phyloP scores from a whole-genome alignment of 1,284 basidiomycete species.

The Naganishia liquefaciens region DNA sequence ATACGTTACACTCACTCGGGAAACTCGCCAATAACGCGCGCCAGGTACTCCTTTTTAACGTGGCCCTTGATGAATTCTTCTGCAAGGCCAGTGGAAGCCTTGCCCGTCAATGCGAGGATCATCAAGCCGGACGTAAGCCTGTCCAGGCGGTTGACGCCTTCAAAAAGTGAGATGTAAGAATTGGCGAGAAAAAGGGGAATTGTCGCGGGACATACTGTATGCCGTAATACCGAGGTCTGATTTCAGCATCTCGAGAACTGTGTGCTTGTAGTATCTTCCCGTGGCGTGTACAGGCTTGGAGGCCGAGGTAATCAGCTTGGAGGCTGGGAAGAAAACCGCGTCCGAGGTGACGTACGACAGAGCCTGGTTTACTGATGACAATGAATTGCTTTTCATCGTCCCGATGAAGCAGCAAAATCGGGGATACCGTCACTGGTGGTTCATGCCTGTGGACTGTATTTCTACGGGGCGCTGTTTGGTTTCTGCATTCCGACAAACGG shows the following conservation, averaged over 20 bases:
- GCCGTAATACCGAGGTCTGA: conserved; percentile 82
- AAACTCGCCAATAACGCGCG: conserved; percentile 79
- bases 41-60: conserved; percentile 88
- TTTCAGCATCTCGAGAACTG: conserved; percentile 81
- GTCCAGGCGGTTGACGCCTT: conserved; percentile 93
- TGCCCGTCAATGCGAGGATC: conserved; percentile 80
- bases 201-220: conserved; percentile 66
- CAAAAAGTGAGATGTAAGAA: conserved; percentile 13
- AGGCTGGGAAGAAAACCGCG: background rate
- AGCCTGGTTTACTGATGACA: conserved; percentile 92
- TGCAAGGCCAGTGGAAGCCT: conserved; percentile 71
- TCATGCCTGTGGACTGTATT: conserved; percentile 95
- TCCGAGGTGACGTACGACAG: conserved; percentile 62
- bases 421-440: conserved; percentile 85
- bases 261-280: conserved; percentile 83
- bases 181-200: background rate
- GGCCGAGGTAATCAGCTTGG: background rate
- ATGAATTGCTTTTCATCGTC: conserved; percentile 80
- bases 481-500: background rate
- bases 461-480: conserved; percentile 56
- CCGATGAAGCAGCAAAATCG: conserved; percentile 75
- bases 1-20: conserved; percentile 67
- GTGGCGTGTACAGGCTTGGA: conserved; percentile 85
- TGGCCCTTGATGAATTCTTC: conserved; percentile 77
- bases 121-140: conserved; percentile 93